These are phyloP conservation scores for Solanum pimpinellifolium DNA, from an alignment of 257 asterid species.

Conservation along the genomic window DNA sequence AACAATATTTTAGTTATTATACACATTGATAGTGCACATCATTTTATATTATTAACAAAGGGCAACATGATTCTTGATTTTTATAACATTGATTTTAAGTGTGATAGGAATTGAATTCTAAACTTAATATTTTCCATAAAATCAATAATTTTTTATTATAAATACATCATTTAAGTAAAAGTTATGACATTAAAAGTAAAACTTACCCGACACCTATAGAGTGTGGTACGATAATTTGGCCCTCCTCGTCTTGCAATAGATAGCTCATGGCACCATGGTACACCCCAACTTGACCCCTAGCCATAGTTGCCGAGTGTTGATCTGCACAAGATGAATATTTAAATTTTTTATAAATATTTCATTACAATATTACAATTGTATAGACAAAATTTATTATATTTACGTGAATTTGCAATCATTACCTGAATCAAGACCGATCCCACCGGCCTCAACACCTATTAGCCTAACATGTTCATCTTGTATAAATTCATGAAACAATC, in stretches of 20 bases:
- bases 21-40: no score
- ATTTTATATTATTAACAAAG: no score
- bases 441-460: constrained; percentile 70
- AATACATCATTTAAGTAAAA: no score
- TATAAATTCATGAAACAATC: constrained; percentile 65
- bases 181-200: background rate
- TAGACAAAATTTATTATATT: background rate
- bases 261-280: constrained; percentile 64
- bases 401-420: background rate
- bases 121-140: no score
- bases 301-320: constrained; percentile 51
- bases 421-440: constrained; percentile 21
- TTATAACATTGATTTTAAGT: no score
- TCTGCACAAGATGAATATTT: background rate
- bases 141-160: no score
- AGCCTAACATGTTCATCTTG: constrained; percentile 53
- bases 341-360: background rate
- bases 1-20: background rate
- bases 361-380: background rate
- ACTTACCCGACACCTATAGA: background rate
- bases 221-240: background rate
- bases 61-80: no score
- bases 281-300: constrained; percentile 54
- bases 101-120: no score
- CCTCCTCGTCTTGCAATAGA: constrained; percentile 54